These are phyloP conservation scores for Adansonia madagascariensis DNA, from an alignment of 441 rosid genomes.

Conservation along the genomic window DNA sequence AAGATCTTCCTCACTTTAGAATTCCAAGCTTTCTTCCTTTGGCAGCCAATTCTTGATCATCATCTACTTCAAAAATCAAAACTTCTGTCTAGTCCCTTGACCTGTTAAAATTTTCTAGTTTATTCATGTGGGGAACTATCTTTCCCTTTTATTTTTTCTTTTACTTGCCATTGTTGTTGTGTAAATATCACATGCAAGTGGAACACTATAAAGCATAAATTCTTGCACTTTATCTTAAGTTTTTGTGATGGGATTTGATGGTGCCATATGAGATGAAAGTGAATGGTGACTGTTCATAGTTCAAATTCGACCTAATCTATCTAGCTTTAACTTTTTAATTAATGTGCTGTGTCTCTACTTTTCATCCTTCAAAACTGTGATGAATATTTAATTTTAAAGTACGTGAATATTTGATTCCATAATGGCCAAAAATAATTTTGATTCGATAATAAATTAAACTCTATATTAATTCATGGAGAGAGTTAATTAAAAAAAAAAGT, in stretches of 20 bases:
- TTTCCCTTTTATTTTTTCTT: conserved; percentile 43
- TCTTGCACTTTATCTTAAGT: conserved; percentile 43
- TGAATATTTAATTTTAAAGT: not conserved
- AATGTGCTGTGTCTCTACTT: conserved; percentile 45
- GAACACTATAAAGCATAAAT: conserved; percentile 61
- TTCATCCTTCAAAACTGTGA: conserved; percentile 30
- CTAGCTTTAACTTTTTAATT: conserved; percentile 34
- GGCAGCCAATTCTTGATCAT: conserved; percentile 45
- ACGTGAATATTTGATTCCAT: not conserved
- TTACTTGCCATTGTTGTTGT: conserved; percentile 35
- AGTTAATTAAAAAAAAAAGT: no score
- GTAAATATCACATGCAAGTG: conserved; percentile 51
- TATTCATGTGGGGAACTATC: conserved; percentile 33
- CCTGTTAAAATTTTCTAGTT: conserved; percentile 26
- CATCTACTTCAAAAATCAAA: conserved; percentile 33
- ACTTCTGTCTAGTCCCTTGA: not conserved
- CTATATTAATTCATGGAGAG: no score
- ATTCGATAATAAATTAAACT: no score
- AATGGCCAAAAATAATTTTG: not conserved
- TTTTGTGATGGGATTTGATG: conserved; percentile 33
- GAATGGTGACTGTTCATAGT: conserved; percentile 29
- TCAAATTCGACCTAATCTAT: conserved; percentile 24
- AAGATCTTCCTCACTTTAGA: conserved; percentile 40
- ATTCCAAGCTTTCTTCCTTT: conserved; percentile 65
- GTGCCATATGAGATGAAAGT: conserved; percentile 29